Conservation (phyloP, 129 eudicot species). For the Glebionis coronaria region DNA sequence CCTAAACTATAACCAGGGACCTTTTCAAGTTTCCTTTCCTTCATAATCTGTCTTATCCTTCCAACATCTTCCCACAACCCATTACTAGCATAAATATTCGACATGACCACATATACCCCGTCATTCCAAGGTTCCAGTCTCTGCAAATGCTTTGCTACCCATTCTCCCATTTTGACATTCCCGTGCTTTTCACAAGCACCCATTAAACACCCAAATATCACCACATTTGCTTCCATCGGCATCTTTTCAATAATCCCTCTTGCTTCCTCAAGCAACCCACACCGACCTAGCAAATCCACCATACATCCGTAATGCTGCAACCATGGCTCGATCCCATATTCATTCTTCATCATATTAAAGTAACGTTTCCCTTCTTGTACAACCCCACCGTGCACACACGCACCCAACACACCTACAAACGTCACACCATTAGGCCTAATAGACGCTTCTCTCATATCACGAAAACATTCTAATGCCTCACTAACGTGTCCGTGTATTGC, state of each 20-base stretch:
- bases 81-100: slow-evolving; percentile 79
- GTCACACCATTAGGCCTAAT: slow-evolving; percentile 79
- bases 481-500: slow-evolving; percentile 61
- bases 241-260: slow-evolving; percentile 59
- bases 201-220: slow-evolving; percentile 88
- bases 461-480: slow-evolving; percentile 60
- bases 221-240: slow-evolving; percentile 83
- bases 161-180: slow-evolving; percentile 76
- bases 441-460: slow-evolving; percentile 47
- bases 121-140: slow-evolving; percentile 88
- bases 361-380: slow-evolving; percentile 63
- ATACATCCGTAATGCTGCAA: slow-evolving; percentile 85
- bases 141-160: slow-evolving; percentile 62
- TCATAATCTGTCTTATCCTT: slow-evolving; percentile 55
- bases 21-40: slow-evolving; percentile 57
- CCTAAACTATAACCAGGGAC: slow-evolving; percentile 76
- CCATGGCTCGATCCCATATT: slow-evolving; percentile 47
- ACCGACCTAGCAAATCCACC: slow-evolving; percentile 86
- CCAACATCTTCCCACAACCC: slow-evolving; percentile 76
- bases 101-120: slow-evolving; percentile 80
- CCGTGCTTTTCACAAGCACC: slow-evolving; percentile 88
- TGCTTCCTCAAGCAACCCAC: slow-evolving; percentile 81
- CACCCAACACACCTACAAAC: slow-evolving; percentile 77
- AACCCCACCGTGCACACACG: slow-evolving; percentile 86
- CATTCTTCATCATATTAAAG: slow-evolving; percentile 60